Evolutionary conservation across 495 filamentous ascomycete genomes (phyloP), one percentile per base, ranked within the genome.

Genomic region (Neurospora sp.): DNA sequence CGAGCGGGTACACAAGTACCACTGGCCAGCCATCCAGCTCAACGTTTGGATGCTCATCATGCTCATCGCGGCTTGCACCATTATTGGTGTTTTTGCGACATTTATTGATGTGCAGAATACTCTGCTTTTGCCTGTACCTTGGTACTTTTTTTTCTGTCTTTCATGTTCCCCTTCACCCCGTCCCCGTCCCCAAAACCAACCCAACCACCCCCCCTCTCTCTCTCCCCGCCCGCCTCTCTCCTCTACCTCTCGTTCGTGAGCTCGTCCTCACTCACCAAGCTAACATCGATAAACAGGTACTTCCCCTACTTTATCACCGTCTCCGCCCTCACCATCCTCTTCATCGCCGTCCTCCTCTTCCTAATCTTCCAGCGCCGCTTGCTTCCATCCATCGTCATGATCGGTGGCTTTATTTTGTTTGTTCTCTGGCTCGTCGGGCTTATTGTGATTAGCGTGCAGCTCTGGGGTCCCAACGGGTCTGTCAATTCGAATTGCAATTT

Each of bases 1-100:
- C 39, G 38, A 82, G 53, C 83, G 84, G 41, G 84, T 89, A 40
- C 89, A 91, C 73, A 89, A 87, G 73, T 98, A 97, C 86, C 90
- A 91, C 86, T 99, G 96, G 96, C 96, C 96, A 3, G 93, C 96
- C 77, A 83, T 92, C 71, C 93, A 96, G 80, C 88, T 99, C 70
- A 97, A 97, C 80, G 83, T 98, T 75, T 97, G 96, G 92, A 90
- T 96, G 75, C 86, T 98, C 74, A 86, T 96, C 75, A 94, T 98
- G 84, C 85, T 98, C 1, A 88, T 91, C 1, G 89, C 91, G 7
- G 90, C 90, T 1, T 87, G 90, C 72, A 90, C 90, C 71, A 92
- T 94, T 68, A 87, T 98, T 35, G 96, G 95, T 12, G 88, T 97
- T n/a, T 94, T 94, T 78, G 86, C 91, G 8, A 90, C 89, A 75